Conservation (phyloP, 2,329 filamentous ascomycete species). For the Coniella lustricola region DNA sequence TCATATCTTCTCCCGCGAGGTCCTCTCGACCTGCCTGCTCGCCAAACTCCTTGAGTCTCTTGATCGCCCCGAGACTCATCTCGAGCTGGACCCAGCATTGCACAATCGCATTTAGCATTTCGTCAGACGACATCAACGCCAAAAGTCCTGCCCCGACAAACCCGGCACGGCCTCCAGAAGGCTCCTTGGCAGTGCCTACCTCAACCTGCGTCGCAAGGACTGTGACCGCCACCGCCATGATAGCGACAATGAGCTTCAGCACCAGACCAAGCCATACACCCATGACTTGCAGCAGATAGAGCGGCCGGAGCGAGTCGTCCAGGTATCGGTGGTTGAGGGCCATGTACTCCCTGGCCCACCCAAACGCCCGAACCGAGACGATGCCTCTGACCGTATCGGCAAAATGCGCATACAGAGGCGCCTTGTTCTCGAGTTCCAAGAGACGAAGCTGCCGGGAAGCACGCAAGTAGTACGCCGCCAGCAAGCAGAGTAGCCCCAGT, state of each 20-base stretch:
- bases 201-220: constrained; percentile 21
- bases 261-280: constrained; percentile 28
- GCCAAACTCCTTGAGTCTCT: constrained; percentile 26
- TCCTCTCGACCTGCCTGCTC: constrained; percentile 22
- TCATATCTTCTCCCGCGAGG: constrained; percentile 23
- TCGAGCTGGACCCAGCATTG: constrained; percentile 24
- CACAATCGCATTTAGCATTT: constrained; percentile 23
- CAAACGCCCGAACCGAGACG: constrained; percentile 42
- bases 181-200: constrained; percentile 14
- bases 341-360: constrained; percentile 35
- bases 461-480: constrained; percentile 38
- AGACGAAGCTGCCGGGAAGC: constrained; percentile 41
- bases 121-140: constrained; percentile 25
- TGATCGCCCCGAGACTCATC: constrained; percentile 31
- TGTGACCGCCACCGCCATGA: constrained; percentile 24
- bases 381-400: constrained; percentile 41
- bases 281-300: constrained; percentile 39
- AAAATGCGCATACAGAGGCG: constrained; percentile 29
- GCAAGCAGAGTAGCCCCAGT: constrained; percentile 28
- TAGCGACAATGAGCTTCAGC: constrained; percentile 26
- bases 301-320: constrained; percentile 42
- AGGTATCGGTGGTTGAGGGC: constrained; percentile 36
- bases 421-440: constrained; percentile 33
- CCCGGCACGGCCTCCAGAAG: constrained; percentile 8
- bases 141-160: constrained; percentile 23